These are phyloP conservation scores for Moniliophthora roreri DNA, from an alignment of 1,284 basidiomycete species.

Conservation along the genomic window DNA sequence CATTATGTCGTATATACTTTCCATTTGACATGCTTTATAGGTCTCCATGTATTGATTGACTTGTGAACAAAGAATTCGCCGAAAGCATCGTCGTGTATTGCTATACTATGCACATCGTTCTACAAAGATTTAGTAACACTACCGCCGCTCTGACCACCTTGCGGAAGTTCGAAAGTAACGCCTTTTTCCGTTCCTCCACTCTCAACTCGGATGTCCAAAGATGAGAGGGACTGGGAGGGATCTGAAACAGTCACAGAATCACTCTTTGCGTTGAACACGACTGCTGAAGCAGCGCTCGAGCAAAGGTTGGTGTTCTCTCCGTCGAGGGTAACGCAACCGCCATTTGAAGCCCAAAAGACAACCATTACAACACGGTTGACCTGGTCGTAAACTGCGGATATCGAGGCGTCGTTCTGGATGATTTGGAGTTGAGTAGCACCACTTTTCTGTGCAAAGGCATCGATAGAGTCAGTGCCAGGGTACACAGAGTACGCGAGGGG, in stretches of 20 bases:
- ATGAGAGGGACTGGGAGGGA: conserved; percentile 7
- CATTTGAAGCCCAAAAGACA: conserved; percentile 42
- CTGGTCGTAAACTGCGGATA: conserved; percentile 43
- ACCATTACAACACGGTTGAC: conserved; percentile 37
- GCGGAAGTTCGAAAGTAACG: too few species aligned
- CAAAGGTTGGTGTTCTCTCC: background rate
- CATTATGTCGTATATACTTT: conserved; percentile 11
- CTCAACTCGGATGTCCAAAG: background rate
- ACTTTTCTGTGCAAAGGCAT: conserved; percentile 31
- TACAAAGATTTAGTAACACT: conserved; percentile 11
- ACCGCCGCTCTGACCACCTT: too few species aligned
- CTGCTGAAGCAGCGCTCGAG: background rate
- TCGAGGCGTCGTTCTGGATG: conserved; percentile 41
- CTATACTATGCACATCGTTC: conserved; percentile 41
- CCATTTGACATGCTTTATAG: conserved; percentile 14
- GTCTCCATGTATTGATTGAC: background rate
- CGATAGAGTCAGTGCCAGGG: conserved; percentile 38
- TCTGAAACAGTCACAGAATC: conserved; percentile 5
- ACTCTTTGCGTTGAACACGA: conserved; percentile 3
- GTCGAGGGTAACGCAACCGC: background rate
- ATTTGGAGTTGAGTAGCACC: conserved; percentile 29
- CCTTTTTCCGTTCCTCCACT: too few species aligned
- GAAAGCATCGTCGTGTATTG: conserved; percentile 13
- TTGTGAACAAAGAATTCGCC: background rate
- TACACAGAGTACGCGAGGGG: conserved; percentile 54